Conservation (phyloP, 2,329 filamentous ascomycete species). For the Fusarium torreyae region DNA sequence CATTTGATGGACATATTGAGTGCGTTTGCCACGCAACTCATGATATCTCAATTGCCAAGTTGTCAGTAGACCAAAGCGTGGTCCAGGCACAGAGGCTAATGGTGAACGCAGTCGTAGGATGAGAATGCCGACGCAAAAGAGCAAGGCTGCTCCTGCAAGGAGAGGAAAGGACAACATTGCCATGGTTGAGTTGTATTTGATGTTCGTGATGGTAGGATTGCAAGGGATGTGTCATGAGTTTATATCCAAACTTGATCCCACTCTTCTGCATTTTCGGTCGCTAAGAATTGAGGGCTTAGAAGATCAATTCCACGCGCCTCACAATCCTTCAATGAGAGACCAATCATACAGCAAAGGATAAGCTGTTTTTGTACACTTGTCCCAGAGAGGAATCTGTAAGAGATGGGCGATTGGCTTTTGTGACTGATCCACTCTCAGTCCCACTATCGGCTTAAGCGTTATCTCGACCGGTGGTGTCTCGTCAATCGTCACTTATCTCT, state of each 20-base stretch:
- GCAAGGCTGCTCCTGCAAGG: not conserved
- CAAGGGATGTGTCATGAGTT: not conserved
- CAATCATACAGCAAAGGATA: constrained; percentile 7
- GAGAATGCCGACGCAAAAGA: not conserved
- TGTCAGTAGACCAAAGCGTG: constrained; percentile 22
- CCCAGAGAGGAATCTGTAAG: constrained; percentile 38
- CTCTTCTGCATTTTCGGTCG: not conserved
- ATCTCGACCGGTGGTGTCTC: not conserved
- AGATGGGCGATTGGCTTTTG: constrained; percentile 20
- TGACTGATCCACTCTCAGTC: not conserved
- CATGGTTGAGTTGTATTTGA: not conserved
- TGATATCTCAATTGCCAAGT: constrained; percentile 23
- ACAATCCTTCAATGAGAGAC: not conserved
- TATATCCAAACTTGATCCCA: not conserved
- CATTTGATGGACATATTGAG: constrained; percentile 20
- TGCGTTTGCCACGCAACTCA: constrained; percentile 32
- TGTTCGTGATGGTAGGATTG: fast-evolving
- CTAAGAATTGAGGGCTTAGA: not conserved
- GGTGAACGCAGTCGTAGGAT: constrained; percentile 17
- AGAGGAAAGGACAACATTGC: not conserved
- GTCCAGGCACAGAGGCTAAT: constrained; percentile 27
- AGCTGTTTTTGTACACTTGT: not conserved
- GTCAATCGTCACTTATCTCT: not conserved
- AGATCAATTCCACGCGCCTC: no score
- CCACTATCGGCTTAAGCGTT: not conserved